Evolutionary conservation across 2,329 filamentous ascomycete genomes (phyloP), one percentile per base, ranked within the genome.

Genomic region (Aspergillus sp.): DNA sequence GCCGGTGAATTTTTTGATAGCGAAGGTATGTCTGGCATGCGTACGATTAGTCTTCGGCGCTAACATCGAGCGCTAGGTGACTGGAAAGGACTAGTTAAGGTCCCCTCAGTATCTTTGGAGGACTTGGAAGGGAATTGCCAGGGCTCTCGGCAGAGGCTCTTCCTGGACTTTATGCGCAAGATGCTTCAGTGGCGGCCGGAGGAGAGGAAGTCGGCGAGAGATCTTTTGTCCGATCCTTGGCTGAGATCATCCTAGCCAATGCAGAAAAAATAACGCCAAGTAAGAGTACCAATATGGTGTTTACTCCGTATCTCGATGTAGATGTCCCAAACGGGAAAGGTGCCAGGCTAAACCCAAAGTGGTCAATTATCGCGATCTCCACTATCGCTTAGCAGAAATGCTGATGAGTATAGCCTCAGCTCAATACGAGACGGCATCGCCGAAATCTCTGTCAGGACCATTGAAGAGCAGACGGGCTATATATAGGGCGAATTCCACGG

Each of bases 301-400:
- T n/a, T n/a, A n/a, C n/a, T n/a, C n/a, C n/a, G 25, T 29, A 29
- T 10, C 4, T 29, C 25, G 25, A 29, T 29, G 11, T 29, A 29
- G 3, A 29, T 29, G 25, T 29, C 25, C 25, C 25, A 29, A 10
- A 29, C 9, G 11, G 25, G 25, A 29, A 29, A 29, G 25, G 25
- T 29, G 25, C 4, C 25, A 29, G 25, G 11, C 63, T 64, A 66
- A 60, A 45, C 63, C 63, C 3, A 41, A 61, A 61, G 21, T 53
- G 61, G 62, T 64, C 64, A 60, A 34, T 58, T 55, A 45, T 53
- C 62, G 58, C 63, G 64, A 65, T 56, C 53, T 58, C 56, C 51
- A 57, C 51, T 19, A 20, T 21, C 34, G 34, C n/a, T 48, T n/a
- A n/a, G n/a, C n/a, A n/a, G n/a, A n/a, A n/a, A n/a, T n/a, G n/a